These are phyloP conservation scores for Arthrocladium fulminans DNA, from an alignment of 2,329 filamentous ascomycete species.

Conservation along the genomic window DNA sequence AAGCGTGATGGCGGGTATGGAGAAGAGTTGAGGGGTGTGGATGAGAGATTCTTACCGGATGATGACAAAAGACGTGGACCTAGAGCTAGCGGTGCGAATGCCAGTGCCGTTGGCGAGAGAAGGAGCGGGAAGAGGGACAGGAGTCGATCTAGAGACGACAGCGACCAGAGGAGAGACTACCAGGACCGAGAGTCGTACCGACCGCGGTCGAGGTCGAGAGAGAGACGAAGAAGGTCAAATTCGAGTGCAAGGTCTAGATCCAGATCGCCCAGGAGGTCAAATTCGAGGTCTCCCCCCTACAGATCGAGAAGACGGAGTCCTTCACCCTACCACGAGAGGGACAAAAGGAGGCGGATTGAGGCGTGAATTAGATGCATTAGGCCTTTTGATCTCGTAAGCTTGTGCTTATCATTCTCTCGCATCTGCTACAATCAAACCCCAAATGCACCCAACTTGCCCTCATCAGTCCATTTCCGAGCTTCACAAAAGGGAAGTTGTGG, in stretches of 20 bases:
- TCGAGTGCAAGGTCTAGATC: conserved; percentile 17
- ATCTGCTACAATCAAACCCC: no score
- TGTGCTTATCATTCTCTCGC: no score
- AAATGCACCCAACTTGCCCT: no score
- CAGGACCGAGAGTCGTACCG: conserved; percentile 32
- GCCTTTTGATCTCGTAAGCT: no score
- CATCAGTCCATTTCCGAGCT: no score
- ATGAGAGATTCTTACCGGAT: conserved; percentile 41
- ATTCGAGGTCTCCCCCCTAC: conserved; percentile 3
- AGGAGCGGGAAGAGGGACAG: conserved; percentile 15
- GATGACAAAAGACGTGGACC: conserved; percentile 30
- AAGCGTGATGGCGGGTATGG: conserved; percentile 22
- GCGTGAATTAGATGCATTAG: background rate
- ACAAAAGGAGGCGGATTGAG: conserved; percentile 31
- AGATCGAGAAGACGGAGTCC: conserved; percentile 30
- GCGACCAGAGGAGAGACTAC: conserved; percentile 15
- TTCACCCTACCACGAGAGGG: conserved; percentile 34
- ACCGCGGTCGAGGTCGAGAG: conserved; percentile 25
- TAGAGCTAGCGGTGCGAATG: conserved; percentile 36
- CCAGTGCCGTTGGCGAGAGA: conserved; percentile 33
- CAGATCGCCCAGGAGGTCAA: conserved; percentile 24
- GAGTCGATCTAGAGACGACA: conserved; percentile 24
- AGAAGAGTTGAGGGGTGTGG: conserved; percentile 30
- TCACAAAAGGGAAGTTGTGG: no score
- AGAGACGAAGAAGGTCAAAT: conserved; percentile 24